These are phyloP conservation scores for Waltiozyma sp. DNA, from an alignment of 1,139 yeast genomes.

Conservation along the genomic window DNA sequence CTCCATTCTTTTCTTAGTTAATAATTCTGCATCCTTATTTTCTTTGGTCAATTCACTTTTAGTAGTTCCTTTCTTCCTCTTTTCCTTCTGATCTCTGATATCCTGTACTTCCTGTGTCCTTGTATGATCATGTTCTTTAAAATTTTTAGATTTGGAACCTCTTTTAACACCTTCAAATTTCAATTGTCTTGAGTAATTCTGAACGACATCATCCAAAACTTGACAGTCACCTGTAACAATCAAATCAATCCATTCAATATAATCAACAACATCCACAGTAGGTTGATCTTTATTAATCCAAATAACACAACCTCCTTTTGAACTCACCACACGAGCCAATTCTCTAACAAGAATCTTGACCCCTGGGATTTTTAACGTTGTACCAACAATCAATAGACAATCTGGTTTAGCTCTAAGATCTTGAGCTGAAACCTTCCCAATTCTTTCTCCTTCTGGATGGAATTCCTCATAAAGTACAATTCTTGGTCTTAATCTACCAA, in stretches of 20 bases:
- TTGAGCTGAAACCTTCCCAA: slow-evolving; percentile 59
- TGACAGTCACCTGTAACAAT: slow-evolving; percentile 54
- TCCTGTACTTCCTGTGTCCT: neutral
- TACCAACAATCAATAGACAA: slow-evolving; percentile 73
- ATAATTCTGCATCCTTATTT: neutral
- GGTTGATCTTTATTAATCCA: slow-evolving; percentile 50
- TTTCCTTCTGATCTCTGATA: neutral
- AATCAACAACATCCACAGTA: slow-evolving; percentile 35
- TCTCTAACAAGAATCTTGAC: slow-evolving; percentile 66
- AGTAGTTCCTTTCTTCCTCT: too few relatives aligned
- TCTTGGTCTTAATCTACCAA: slow-evolving; percentile 71
- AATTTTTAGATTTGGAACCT: neutral
- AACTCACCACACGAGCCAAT: slow-evolving; percentile 55
- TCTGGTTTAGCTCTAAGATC: slow-evolving; percentile 65
- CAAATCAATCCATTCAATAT: slow-evolving; percentile 42
- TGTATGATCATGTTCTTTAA: neutral
- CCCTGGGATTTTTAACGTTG: slow-evolving; percentile 80
- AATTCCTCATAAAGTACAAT: slow-evolving; percentile 79
- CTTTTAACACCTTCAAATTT: neutral
- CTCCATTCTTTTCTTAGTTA: neutral
- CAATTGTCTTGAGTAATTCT: slow-evolving; percentile 20
- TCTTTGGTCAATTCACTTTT: neutral
- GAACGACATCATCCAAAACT: slow-evolving; percentile 27
- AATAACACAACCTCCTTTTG: slow-evolving; percentile 42
- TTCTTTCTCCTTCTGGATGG: slow-evolving; percentile 79